These are phyloP conservation scores for Rhodotorula glutinis DNA, from an alignment of 1,284 basidiomycete species.

Conservation along the genomic window DNA sequence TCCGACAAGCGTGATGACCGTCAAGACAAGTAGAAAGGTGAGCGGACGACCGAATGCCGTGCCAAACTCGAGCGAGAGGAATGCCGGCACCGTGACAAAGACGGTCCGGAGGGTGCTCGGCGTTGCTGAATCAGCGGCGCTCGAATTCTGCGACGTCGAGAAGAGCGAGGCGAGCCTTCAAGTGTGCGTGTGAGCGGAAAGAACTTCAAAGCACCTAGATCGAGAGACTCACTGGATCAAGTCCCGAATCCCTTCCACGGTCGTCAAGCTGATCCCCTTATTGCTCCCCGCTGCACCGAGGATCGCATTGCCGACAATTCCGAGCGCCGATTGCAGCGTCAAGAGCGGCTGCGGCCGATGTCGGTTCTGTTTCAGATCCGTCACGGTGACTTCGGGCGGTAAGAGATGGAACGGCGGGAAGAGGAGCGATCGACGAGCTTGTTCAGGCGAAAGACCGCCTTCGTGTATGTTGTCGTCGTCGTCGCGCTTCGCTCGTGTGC, in stretches of 20 bases:
- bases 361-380: conserved; percentile 41
- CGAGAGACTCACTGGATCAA: conserved; percentile 30
- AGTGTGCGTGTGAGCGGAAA: too few species aligned
- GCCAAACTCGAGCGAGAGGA: conserved; percentile 42
- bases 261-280: conserved; percentile 26
- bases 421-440: too few species aligned
- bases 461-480: too few species aligned
- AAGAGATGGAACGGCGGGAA: conserved; percentile 43
- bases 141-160: conserved; percentile 16
- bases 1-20: conserved; percentile 16
- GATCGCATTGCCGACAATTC: conserved; percentile 1
- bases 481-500: too few species aligned
- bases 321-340: neutral
- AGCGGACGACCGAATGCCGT: conserved; percentile 41
- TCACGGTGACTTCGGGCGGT: conserved; percentile 37
- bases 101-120: conserved; percentile 11
- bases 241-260: conserved; percentile 34
- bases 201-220: too few species aligned
- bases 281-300: conserved; percentile 13
- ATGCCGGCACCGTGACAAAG: conserved; percentile 38
- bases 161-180: too few species aligned
- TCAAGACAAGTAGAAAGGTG: conserved; percentile 39
- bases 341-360: conserved; percentile 20
- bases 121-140: too few species aligned
- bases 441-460: too few species aligned